These are phyloP conservation scores for Alternaria panax DNA, from an alignment of 2,329 filamentous ascomycete genomes.

Conservation along the genomic window DNA sequence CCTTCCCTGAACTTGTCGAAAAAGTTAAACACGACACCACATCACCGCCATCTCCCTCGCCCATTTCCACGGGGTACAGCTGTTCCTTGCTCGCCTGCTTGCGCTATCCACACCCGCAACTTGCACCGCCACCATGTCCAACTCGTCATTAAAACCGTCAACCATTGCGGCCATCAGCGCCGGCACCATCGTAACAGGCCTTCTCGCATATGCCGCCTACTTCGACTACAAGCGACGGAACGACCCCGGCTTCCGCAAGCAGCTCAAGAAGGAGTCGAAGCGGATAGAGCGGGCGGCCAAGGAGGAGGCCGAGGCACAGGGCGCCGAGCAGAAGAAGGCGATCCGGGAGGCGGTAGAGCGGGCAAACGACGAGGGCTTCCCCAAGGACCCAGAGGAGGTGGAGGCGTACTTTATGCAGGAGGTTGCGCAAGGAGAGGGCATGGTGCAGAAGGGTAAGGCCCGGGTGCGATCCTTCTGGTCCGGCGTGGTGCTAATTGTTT, in stretches of 20 bases:
- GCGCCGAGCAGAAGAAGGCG: conserved; percentile 71
- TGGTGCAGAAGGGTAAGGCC: conserved; percentile 77
- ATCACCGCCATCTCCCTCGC: conserved; percentile 18
- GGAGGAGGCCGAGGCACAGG: conserved; percentile 72
- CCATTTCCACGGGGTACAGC: conserved; percentile 12
- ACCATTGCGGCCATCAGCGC: conserved; percentile 66
- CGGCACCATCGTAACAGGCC: conserved; percentile 65
- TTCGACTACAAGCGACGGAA: conserved; percentile 71
- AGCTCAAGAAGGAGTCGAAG: conserved; percentile 76
- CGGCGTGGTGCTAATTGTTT: conserved; percentile 22
- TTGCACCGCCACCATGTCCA: conserved; percentile 13
- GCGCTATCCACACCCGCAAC: conserved; percentile 8
- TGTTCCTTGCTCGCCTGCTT: conserved; percentile 3
- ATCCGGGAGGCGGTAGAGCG: conserved; percentile 79
- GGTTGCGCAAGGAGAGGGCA: conserved; percentile 84
- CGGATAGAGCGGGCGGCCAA: conserved; percentile 74
- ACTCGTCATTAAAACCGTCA: conserved; percentile 44
- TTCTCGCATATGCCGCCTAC: conserved; percentile 70
- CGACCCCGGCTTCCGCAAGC: conserved; percentile 68
- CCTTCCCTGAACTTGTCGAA: conserved; percentile 25
- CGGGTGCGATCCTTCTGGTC: background rate
- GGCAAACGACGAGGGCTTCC: conserved; percentile 91
- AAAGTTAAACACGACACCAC: conserved; percentile 20
- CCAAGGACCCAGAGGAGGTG: conserved; percentile 86
- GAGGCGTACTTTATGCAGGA: conserved; percentile 97